Percentiles rank a stretch among this genome's conserved stretches.
Conservation (phyloP, 306 rosid species). For the Elaeagnus macrophylla region DNA sequence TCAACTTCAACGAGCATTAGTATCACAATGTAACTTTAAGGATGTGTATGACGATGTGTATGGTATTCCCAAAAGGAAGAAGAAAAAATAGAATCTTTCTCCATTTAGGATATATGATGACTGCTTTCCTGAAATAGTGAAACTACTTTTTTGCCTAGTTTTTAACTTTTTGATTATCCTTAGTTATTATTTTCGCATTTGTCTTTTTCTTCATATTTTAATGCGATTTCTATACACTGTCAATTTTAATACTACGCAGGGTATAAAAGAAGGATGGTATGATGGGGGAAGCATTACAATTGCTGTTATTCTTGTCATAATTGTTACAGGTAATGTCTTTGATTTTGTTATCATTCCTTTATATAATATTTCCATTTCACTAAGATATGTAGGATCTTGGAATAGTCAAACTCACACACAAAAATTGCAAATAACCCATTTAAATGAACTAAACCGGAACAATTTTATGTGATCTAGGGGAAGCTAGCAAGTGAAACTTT, state of each 20-base stretch:
- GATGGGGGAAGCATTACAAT: constrained; percentile 92
- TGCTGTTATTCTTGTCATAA: constrained; percentile 80
- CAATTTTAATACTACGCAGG: constrained; percentile 38
- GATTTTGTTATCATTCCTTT: constrained; percentile 7
- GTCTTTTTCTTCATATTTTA: constrained; percentile 7
- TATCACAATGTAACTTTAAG: background rate
- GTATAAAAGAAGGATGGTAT: constrained; percentile 78
- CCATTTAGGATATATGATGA: background rate
- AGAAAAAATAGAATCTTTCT: background rate
- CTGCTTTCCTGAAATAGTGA: background rate
- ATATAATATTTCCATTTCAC: background rate
- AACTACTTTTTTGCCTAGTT: background rate
- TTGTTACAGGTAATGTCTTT: constrained; percentile 67
- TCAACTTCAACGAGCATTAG: background rate
- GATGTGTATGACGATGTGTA: background rate
- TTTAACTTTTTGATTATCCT: background rate
- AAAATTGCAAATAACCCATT: too few relatives aligned
- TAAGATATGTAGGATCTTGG: background rate
- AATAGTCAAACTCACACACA: background rate
- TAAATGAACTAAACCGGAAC: too few relatives aligned
- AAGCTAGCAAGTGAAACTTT: background rate
- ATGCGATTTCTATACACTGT: constrained; percentile 12
- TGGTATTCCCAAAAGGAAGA: background rate
- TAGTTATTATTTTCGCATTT: background rate
- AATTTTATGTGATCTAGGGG: too few relatives aligned